These are phyloP conservation scores for Cladophialophora exuberans DNA, from an alignment of 2,329 filamentous ascomycete species.

Conservation along the genomic window DNA sequence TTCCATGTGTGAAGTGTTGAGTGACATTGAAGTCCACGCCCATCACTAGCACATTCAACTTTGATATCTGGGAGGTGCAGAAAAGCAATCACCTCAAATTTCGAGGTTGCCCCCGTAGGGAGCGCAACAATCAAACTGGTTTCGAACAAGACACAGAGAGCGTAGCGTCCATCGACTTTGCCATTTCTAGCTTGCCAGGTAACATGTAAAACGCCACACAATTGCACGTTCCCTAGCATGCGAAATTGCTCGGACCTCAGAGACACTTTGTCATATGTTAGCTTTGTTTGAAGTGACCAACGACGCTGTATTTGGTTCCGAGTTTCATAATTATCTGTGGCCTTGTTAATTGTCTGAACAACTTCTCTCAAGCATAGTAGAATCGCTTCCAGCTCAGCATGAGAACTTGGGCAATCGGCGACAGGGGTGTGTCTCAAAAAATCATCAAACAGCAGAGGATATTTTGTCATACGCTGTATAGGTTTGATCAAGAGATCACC, in stretches of 20 bases:
- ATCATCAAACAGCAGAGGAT: constrained; percentile 83
- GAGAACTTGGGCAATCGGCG: constrained; percentile 79
- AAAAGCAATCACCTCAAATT: constrained; percentile 75
- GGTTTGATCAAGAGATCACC: constrained; percentile 93
- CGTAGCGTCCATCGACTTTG: constrained; percentile 74
- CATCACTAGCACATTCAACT: constrained; percentile 75
- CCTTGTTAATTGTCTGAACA: constrained; percentile 78
- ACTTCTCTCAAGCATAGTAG: constrained; percentile 73
- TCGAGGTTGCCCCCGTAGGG: constrained; percentile 64
- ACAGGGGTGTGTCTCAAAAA: constrained; percentile 81
- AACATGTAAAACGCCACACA: constrained; percentile 82
- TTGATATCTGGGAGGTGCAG: constrained; percentile 68
- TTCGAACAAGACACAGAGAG: constrained; percentile 83
- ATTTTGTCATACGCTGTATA: constrained; percentile 89
- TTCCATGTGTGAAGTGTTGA: constrained; percentile 92
- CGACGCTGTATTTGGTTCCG: constrained; percentile 76
- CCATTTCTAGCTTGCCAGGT: constrained; percentile 72
- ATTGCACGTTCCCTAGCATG: constrained; percentile 74
- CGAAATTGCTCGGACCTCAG: constrained; percentile 64
- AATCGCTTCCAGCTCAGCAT: constrained; percentile 76
- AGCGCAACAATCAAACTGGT: constrained; percentile 77
- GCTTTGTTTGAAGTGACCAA: constrained; percentile 79
- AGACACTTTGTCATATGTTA: constrained; percentile 72
- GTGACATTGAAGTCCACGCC: constrained; percentile 81
- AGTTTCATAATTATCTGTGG: constrained; percentile 74